Evolutionary conservation across 495 filamentous ascomycete genomes (phyloP).

Genomic region (Talaromyces thailandensis): DNA sequence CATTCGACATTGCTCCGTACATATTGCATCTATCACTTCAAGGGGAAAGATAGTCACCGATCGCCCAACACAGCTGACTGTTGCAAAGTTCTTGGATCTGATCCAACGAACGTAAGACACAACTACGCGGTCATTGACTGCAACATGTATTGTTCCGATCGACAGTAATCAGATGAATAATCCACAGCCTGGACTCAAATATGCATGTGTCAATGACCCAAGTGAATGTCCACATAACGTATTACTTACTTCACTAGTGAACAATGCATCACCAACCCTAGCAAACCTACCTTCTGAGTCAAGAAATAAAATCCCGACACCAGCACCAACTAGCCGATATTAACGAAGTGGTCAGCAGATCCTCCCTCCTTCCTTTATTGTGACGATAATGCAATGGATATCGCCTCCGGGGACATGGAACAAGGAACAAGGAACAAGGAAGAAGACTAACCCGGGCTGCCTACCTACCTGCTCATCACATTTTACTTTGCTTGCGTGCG

Average conservation of each 20-base stretch:
- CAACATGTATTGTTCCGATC: not conserved
- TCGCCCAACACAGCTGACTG: not conserved
- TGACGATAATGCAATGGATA: not conserved
- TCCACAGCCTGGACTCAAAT: not conserved
- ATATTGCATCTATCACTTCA: not conserved
- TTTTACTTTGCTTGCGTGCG: not conserved
- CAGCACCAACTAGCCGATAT: not conserved
- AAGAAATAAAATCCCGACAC: not conserved
- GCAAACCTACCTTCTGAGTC: not conserved
- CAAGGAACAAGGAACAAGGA: not conserved
- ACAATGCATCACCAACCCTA: not conserved
- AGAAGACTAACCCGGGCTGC: not conserved
- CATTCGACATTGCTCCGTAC: not conserved
- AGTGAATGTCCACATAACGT: not conserved
- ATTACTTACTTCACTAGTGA: not conserved
- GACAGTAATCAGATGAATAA: not conserved
- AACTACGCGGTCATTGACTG: not conserved
- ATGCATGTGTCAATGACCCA: not conserved
- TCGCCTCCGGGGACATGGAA: not conserved
- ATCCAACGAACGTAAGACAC: not conserved
- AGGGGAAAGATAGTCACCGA: not conserved
- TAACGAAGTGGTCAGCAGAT: not conserved
- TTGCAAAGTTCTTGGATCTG: not conserved
- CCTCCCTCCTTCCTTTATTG: not conserved
- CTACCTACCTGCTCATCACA: not conserved